Percentiles rank a stretch among this genome's conserved stretches.
Conservation (phyloP, 2,329 filamentous ascomycete species). For the Claviceps maximensis region DNA sequence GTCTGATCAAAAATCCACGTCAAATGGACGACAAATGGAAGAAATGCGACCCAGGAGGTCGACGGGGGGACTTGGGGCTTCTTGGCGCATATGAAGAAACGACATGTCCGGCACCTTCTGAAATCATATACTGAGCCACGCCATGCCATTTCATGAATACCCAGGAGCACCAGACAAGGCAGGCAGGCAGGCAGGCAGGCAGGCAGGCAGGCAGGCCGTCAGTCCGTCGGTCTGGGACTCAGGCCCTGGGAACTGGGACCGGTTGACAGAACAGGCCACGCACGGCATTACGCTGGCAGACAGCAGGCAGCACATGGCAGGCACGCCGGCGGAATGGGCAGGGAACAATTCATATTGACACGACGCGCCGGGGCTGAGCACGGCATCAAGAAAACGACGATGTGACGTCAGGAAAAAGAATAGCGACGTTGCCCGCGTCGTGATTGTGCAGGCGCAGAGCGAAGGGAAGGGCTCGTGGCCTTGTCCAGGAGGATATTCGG, state of each 20-base stretch:
- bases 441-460: too few species aligned
- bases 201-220: too few species aligned
- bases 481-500: too few species aligned
- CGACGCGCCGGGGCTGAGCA: background rate
- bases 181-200: too few species aligned
- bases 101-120: background rate
- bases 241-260: background rate
- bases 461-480: too few species aligned
- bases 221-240: too few species aligned
- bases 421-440: background rate
- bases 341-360: background rate
- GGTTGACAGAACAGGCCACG: background rate
- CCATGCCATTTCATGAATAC: background rate
- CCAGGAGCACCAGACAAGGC: too few species aligned
- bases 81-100: background rate
- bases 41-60: background rate
- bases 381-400: background rate
- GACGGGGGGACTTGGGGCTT: background rate
- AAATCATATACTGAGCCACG: background rate
- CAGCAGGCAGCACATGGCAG: background rate
- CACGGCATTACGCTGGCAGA: background rate
- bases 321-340: too few species aligned
- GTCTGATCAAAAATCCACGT: background rate
- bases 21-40: background rate
- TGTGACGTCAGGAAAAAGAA: slow-evolving; percentile 1